Conservation (phyloP, 2,329 filamentous ascomycete genomes). For the Neofusicoccum ribis region DNA sequence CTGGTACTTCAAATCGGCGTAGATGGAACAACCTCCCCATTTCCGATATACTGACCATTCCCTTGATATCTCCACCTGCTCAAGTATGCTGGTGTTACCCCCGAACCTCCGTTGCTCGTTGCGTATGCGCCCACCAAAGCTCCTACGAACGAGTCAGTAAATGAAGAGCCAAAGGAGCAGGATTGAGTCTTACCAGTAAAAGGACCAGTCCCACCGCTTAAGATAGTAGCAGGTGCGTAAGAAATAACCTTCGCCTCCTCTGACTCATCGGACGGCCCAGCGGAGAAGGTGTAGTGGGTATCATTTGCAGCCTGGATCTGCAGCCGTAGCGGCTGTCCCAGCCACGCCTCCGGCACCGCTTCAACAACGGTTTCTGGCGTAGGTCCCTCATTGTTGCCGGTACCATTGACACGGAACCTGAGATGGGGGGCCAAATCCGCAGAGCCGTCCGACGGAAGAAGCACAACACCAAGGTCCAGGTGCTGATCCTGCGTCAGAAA, state of each 20-base stretch:
- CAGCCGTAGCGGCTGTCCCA: constrained; percentile 34
- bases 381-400: constrained; percentile 41
- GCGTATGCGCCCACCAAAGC: constrained; percentile 54
- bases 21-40: constrained; percentile 39
- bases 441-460: constrained; percentile 24
- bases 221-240: constrained; percentile 27
- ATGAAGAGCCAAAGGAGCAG: no score
- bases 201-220: constrained; percentile 29
- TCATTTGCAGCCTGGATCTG: constrained; percentile 47
- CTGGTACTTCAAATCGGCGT: no score
- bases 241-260: constrained; percentile 24
- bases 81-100: constrained; percentile 48
- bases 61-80: constrained; percentile 50
- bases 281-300: constrained; percentile 46
- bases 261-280: constrained; percentile 24
- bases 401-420: constrained; percentile 46
- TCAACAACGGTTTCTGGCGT: constrained; percentile 40
- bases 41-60: constrained; percentile 28
- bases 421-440: constrained; percentile 1
- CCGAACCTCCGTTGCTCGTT: constrained; percentile 53
- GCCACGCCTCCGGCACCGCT: constrained; percentile 45
- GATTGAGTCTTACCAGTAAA: constrained; percentile 23
- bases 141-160: no score
- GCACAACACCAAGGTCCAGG: constrained; percentile 45
- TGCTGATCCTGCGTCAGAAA: constrained; percentile 57